A percentile compares a stretch with the other conserved stretches of the same genome.
phyloP scores from a whole-genome alignment of 2,329 filamentous ascomycete genomes.

The Epichloe scottii region DNA sequence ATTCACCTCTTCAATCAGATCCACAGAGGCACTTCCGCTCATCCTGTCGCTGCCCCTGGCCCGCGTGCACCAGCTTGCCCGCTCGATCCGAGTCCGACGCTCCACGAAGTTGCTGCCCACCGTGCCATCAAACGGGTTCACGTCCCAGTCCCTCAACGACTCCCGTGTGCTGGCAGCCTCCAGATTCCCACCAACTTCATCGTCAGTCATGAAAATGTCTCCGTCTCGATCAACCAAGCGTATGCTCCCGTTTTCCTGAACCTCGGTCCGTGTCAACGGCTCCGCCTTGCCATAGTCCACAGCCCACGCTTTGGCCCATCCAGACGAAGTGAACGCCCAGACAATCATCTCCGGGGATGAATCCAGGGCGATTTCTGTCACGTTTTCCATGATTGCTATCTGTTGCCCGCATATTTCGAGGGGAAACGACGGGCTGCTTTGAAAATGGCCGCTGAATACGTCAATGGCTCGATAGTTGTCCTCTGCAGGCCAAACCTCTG shows the following conservation, averaged over 20 bases:
- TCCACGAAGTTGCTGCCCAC: constrained; percentile 5
- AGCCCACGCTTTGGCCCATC: constrained; percentile 21
- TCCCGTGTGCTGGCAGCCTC: background rate
- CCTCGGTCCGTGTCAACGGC: constrained; percentile 9
- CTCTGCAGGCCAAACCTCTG: constrained; percentile 11
- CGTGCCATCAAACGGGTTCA: constrained; percentile 7
- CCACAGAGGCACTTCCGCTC: constrained; percentile 15
- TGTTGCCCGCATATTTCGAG: constrained; percentile 19
- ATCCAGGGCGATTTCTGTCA: constrained; percentile 22
- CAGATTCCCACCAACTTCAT: background rate
- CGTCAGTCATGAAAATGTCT: constrained; percentile 17
- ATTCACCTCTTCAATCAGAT: constrained; percentile 23
- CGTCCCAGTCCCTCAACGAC: background rate
- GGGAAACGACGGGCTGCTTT: constrained; percentile 12
- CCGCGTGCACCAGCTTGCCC: constrained; percentile 4
- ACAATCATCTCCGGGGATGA: constrained; percentile 21
- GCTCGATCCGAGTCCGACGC: constrained; percentile 4
- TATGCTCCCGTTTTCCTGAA: constrained; percentile 21
- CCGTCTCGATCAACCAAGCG: constrained; percentile 19
- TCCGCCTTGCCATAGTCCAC: constrained; percentile 14
- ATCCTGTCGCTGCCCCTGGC: constrained; percentile 6
- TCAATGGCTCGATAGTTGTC: constrained; percentile 12
- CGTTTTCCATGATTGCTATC: constrained; percentile 18
- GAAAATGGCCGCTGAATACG: constrained; percentile 8
- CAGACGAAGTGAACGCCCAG: constrained; percentile 23